Evolutionary conservation across 352 stramenopile species (phyloP), one percentile per base, ranked within the genome.

Genomic region (Albugo laibachii): DNA sequence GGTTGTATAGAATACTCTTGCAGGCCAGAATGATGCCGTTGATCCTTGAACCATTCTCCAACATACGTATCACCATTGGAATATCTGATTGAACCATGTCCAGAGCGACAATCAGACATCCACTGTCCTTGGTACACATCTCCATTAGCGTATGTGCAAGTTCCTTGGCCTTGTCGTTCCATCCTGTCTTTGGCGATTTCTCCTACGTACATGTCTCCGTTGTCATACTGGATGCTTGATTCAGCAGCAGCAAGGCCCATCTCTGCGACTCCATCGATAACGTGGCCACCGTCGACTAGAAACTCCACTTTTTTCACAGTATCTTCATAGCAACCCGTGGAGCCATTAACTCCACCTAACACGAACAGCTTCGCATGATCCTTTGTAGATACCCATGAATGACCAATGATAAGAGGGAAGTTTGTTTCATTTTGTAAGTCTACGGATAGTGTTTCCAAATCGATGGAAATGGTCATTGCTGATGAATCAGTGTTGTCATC

Each of bases 101-200:
- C 75, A 37, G 47, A 59, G 4, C 63, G 64, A 18, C 59, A 41
- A 21, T 83, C 68, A 8, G 78, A 41, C 1, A 38, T 40, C 75
- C 75, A 88, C 11, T 76, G 60, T 5, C 75, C 75, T 18, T 85
- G 69, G 56, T 83, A 85, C 24, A 69, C 55, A 42, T 71, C 63
- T 13, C 68, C 53, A 47, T 52, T 34, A 11, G 11, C 35, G 31
- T 46, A 58, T 5, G 62, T 59, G 50, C 75, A 88, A 16, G 66
- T 78, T 13, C 72, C 75, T 34, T 66, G 70, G 0, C 75, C 72
- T 13, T 82, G 68, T 3, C 69, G 72, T 13, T 54, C 11, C 38
- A 31, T 15, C 47, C 21, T 13, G 31, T 43, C 19, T 47, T 47
- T 14, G 43, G 47, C 38, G 6, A 55, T n/a, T 54, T 84, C 63